Conservation (phyloP, 495 filamentous ascomycete species). For the Paragyromitra xinjiangensis region DNA sequence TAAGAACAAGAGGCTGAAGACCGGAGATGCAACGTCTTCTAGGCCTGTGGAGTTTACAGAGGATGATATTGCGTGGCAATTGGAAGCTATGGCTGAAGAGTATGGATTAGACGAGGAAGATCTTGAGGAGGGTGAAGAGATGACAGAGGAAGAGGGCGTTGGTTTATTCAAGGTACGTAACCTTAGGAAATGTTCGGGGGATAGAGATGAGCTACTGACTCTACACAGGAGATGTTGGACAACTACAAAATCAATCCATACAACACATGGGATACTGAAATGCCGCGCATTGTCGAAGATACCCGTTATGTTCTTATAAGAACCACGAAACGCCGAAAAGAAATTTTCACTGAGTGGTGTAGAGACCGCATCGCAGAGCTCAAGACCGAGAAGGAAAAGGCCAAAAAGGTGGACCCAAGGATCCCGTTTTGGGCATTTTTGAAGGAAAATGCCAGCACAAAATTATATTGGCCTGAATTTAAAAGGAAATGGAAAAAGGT, state of each 20-base stretch:
- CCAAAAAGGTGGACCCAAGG: slow-evolving; percentile 83
- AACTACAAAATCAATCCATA: slow-evolving; percentile 86
- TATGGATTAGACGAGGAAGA: slow-evolving; percentile 73
- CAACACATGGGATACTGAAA: slow-evolving; percentile 88
- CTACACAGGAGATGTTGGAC: slow-evolving; percentile 75
- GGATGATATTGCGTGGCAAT: slow-evolving; percentile 91
- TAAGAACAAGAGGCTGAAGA: slow-evolving; percentile 59
- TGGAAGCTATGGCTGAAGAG: slow-evolving; percentile 84
- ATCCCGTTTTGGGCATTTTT: slow-evolving; percentile 87
- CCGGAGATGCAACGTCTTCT: slow-evolving; percentile 64
- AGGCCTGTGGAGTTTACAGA: slow-evolving; percentile 88
- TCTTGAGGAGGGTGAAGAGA: slow-evolving; percentile 74
- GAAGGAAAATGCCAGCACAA: slow-evolving; percentile 79
- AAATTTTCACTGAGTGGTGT: slow-evolving; percentile 84
- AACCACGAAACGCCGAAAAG: slow-evolving; percentile 81
- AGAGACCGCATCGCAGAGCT: slow-evolving; percentile 74
- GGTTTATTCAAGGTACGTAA: slow-evolving; percentile 67
- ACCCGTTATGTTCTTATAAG: slow-evolving; percentile 81
- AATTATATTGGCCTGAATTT: slow-evolving; percentile 97
- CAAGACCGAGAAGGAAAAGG: slow-evolving; percentile 74
- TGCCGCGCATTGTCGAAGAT: slow-evolving; percentile 84
- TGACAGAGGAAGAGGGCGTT: slow-evolving; percentile 65
- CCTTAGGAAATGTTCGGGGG: neutral
- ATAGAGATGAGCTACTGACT: slow-evolving; percentile 9
- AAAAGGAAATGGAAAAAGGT: slow-evolving; percentile 88